phyloP scores from a whole-genome alignment of 129 eudicot genomes.

The Arctium lappa region DNA sequence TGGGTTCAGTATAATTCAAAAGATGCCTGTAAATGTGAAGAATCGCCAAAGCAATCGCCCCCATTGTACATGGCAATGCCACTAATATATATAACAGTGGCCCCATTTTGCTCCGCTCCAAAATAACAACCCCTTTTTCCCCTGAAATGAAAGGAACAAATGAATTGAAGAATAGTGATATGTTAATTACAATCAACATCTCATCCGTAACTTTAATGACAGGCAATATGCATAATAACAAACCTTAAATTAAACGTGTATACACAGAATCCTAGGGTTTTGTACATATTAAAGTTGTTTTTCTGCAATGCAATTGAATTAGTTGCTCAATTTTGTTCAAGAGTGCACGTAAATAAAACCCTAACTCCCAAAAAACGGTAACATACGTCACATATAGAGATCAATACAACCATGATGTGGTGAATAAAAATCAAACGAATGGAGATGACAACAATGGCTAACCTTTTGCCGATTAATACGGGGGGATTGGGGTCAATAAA shows the following conservation, averaged over 20 bases:
- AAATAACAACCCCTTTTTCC: conserved; percentile 18
- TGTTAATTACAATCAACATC: not conserved
- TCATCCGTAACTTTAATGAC: not conserved
- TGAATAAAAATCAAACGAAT: conserved; percentile 1
- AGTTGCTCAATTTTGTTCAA: not conserved
- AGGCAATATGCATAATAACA: not conserved
- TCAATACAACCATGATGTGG: conserved; percentile 3
- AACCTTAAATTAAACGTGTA: not conserved
- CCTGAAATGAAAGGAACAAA: conserved; percentile 4
- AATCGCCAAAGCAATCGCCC: conserved; percentile 74
- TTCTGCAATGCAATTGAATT: not conserved
- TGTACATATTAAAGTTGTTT: not conserved
- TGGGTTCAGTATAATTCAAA: conserved; percentile 92
- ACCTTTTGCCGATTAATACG: conserved; percentile 21
- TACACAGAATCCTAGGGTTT: conserved; percentile 23
- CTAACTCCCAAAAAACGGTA: conserved; percentile 10
- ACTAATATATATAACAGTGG: conserved; percentile 54
- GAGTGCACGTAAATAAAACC: conserved; percentile 14
- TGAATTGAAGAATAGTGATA: not conserved
- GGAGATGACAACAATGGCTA: not conserved
- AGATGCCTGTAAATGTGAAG: conserved; percentile 79
- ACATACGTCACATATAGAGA: not conserved
- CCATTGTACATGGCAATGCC: conserved; percentile 88
- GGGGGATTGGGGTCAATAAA: conserved; percentile 8
- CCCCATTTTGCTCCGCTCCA: conserved; percentile 49